These are phyloP conservation scores for Aegle marmelos DNA, from an alignment of 345 rosid species.

Conservation along the genomic window DNA sequence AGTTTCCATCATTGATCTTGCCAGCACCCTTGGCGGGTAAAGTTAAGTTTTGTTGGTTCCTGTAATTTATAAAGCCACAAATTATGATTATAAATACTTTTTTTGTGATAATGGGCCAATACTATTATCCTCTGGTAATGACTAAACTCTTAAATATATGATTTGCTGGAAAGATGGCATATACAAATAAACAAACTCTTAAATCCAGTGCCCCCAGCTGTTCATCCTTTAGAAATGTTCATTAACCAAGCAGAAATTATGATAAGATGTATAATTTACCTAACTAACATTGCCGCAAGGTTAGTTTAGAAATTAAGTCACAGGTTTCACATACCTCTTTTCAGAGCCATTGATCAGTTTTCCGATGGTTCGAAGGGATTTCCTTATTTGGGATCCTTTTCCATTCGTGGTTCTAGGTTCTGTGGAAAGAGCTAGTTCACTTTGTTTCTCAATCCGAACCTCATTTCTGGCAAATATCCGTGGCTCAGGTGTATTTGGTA, in stretches of 20 bases:
- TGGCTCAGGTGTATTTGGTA: constrained; percentile 55
- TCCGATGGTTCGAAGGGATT: constrained; percentile 81
- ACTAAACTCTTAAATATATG: background rate
- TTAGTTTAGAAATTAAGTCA: background rate
- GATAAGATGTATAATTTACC: background rate
- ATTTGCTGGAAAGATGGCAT: background rate
- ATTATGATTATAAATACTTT: too few relatives aligned
- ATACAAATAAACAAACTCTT: too few relatives aligned
- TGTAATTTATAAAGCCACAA: constrained; percentile 14
- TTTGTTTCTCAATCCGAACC: constrained; percentile 36
- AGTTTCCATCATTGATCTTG: constrained; percentile 31
- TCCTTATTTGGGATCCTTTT: constrained; percentile 73
- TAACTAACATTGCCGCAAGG: background rate
- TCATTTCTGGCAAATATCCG: constrained; percentile 34
- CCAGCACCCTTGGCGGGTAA: constrained; percentile 36
- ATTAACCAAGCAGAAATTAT: background rate
- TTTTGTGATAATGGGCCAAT: background rate
- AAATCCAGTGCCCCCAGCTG: background rate
- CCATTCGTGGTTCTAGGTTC: constrained; percentile 46
- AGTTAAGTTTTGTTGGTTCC: constrained; percentile 36
- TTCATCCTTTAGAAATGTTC: background rate
- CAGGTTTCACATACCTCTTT: constrained; percentile 50
- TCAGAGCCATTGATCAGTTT: constrained; percentile 82
- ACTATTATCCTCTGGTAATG: background rate
- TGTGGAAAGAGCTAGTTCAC: constrained; percentile 33